Conservation (phyloP, 805 yeast species). For the Metschnikowia cerradonensis region DNA sequence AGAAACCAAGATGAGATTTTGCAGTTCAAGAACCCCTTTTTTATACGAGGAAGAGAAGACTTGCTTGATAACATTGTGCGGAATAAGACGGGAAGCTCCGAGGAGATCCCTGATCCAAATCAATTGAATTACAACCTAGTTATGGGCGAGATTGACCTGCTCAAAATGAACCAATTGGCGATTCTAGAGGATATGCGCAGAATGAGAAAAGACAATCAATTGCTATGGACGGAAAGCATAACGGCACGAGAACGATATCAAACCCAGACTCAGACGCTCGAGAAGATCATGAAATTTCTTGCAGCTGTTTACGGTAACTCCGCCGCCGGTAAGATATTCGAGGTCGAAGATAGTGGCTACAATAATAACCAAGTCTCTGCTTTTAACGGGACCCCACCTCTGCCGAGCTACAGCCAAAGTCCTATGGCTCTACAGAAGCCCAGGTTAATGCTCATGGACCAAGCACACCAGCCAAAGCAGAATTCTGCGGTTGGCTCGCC, state of each 20-base stretch:
- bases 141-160: slow-evolving; percentile 65
- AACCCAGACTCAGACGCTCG: slow-evolving; percentile 82
- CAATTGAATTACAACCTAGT: slow-evolving; percentile 48
- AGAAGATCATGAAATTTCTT: slow-evolving; percentile 79
- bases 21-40: slow-evolving; percentile 85
- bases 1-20: slow-evolving; percentile 68
- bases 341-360: slow-evolving; percentile 24
- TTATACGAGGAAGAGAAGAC: slow-evolving; percentile 74
- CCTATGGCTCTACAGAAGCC: slow-evolving; percentile 21
- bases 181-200: slow-evolving; percentile 83
- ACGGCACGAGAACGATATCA: slow-evolving; percentile 80
- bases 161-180: slow-evolving; percentile 73
- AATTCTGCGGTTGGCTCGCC: slow-evolving; percentile 8
- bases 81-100: slow-evolving; percentile 45
- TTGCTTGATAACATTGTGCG: slow-evolving; percentile 81
- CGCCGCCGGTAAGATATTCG: slow-evolving; percentile 45
- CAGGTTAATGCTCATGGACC: slow-evolving; percentile 39
- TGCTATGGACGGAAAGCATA: slow-evolving; percentile 87
- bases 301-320: slow-evolving; percentile 73
- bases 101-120: slow-evolving; percentile 22
- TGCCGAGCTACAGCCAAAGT: slow-evolving; percentile 7
- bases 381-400: slow-evolving; percentile 12
- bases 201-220: slow-evolving; percentile 80
- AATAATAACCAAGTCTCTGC: slow-evolving; percentile 22
- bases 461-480: slow-evolving; percentile 23